phyloP scores from a whole-genome alignment of 1,284 basidiomycete species.

The Sanghuangporus sanghuang region DNA sequence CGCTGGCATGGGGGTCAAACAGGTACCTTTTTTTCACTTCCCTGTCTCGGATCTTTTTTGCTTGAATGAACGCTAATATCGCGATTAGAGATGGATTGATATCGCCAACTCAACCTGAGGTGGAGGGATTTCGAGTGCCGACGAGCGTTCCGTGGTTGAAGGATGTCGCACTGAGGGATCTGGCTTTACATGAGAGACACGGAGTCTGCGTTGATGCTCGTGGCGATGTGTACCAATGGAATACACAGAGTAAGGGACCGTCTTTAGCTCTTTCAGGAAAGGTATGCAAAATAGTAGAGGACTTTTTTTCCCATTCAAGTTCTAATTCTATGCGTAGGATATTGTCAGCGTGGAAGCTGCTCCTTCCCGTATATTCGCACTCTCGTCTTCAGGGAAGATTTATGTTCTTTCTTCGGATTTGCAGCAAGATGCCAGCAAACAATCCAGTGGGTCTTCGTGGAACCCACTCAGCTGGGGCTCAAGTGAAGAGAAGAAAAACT shows the following conservation, averaged over 20 bases:
- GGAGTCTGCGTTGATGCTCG: conserved; percentile 81
- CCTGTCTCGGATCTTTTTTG: neutral
- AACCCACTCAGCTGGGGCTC: conserved; percentile 22
- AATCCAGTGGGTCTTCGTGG: conserved; percentile 18
- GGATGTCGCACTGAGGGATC: conserved; percentile 67
- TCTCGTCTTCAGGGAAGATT: conserved; percentile 68
- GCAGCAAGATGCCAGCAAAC: conserved; percentile 22
- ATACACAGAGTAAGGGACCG: conserved; percentile 55
- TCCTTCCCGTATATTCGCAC: conserved; percentile 59
- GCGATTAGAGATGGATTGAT: conserved; percentile 40
- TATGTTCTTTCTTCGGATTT: conserved; percentile 61
- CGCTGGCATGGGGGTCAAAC: conserved; percentile 56
- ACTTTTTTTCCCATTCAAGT: neutral
- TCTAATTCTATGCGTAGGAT: conserved; percentile 40
- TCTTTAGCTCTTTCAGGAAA: conserved; percentile 64
- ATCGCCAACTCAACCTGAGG: conserved; percentile 30
- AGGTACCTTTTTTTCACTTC: conserved; percentile 30
- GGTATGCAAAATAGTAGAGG: conserved; percentile 38
- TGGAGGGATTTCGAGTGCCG: conserved; percentile 43
- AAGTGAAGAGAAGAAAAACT: conserved; percentile 29
- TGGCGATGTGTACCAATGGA: conserved; percentile 92
- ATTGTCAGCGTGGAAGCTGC: conserved; percentile 59
- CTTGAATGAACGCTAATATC: neutral
- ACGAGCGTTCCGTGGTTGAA: conserved; percentile 50
- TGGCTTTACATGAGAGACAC: conserved; percentile 69